Evolutionary conservation across 352 stramenopile genomes (phyloP).

Genomic region (Pythium folliculosum): DNA sequence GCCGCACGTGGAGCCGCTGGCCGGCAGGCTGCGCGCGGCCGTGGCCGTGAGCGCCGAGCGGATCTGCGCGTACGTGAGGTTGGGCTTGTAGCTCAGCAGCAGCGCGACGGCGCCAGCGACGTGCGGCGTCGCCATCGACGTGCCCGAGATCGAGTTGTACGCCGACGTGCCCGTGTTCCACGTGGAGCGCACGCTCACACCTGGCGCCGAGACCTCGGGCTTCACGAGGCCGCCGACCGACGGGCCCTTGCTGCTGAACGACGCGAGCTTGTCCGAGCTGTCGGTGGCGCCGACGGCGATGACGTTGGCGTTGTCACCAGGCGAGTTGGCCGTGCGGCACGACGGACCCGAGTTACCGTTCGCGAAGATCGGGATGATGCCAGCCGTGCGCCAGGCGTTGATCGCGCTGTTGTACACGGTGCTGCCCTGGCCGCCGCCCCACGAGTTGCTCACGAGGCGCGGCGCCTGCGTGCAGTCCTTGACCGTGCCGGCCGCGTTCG

Average conservation of each 20-base stretch:
- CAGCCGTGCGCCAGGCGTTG: slow-evolving; percentile 28
- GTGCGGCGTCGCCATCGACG: slow-evolving; percentile 38
- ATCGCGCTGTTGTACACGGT: slow-evolving; percentile 22
- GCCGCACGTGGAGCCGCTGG: slow-evolving; percentile 30
- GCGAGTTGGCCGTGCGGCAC: slow-evolving; percentile 26
- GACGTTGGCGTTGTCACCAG: slow-evolving; percentile 30
- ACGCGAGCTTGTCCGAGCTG: slow-evolving; percentile 20
- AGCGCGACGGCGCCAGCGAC: slow-evolving; percentile 36
- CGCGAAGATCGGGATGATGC: slow-evolving; percentile 35
- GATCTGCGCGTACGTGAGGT: slow-evolving; percentile 23
- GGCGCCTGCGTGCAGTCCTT: slow-evolving; percentile 25
- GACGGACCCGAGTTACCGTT: slow-evolving; percentile 27
- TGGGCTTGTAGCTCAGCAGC: slow-evolving; percentile 27
- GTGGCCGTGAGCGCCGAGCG: background rate
- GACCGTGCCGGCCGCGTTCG: slow-evolving; percentile 17
- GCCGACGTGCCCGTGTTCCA: slow-evolving; percentile 12
- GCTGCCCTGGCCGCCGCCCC: slow-evolving; percentile 26
- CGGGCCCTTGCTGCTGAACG: slow-evolving; percentile 30
- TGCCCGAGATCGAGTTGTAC: slow-evolving; percentile 33
- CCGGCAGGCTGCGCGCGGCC: too few species aligned
- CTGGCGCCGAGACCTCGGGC: slow-evolving; percentile 30
- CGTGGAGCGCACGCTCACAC: slow-evolving; percentile 21
- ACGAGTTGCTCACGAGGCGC: slow-evolving; percentile 33
- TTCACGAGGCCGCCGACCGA: slow-evolving; percentile 25
- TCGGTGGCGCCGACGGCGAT: slow-evolving; percentile 33